Base-by-base conservation (phyloP, 345 rosid genomes). In the Aquilaria malaccensis region DNA sequence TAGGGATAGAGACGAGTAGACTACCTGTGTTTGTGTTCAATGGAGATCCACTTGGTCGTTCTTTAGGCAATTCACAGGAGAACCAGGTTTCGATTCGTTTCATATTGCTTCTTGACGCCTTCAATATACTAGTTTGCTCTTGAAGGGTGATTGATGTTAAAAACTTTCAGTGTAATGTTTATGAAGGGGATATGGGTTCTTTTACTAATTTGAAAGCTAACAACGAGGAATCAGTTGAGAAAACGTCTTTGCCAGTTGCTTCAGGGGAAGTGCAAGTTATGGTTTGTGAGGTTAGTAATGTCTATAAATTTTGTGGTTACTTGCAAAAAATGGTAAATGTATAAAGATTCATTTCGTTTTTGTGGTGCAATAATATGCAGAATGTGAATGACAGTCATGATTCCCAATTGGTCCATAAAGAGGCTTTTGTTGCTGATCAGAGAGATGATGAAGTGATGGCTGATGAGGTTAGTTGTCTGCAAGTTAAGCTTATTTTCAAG, bases 1-100 rank as follows among this genome's bases (percentile, higher is more conserved):
- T 85, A 59, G 88, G 82, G 29, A 82, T 84, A 84, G 84, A 82
- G 56, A 11, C 69, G 50, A 70, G 63, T 55, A 72, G 77, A 63
- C 59, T 78, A 65, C 83, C 90, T 4, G 60, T 55, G 50, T 60
- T 82, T 62, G 74, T 80, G 49, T 52, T 60, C 2, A 79, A 77
- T 58, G 76, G 77, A 6, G 72, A 75, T 65, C 77, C 80, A 5
- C 73, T 79, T 59, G 58, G 79, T 54, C 63, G 22, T 46, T 60
- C 72, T 45, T 50, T 76, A 57, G 52, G 14, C 6, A 70, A 60
- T 55, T 32, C 61, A 15, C 57, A 13, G 1, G 55, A 43, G 13
- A 10, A 51, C 37, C 73, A 63, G 80, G 80, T 73, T 45, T 30
- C 46, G 3, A 51, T 29, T n/a, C 22, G 4, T 11, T 11, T 45